Evolutionary conservation across 768 basidiomycete genomes (phyloP).

Genomic region (Daedaleopsis sinensis): DNA sequence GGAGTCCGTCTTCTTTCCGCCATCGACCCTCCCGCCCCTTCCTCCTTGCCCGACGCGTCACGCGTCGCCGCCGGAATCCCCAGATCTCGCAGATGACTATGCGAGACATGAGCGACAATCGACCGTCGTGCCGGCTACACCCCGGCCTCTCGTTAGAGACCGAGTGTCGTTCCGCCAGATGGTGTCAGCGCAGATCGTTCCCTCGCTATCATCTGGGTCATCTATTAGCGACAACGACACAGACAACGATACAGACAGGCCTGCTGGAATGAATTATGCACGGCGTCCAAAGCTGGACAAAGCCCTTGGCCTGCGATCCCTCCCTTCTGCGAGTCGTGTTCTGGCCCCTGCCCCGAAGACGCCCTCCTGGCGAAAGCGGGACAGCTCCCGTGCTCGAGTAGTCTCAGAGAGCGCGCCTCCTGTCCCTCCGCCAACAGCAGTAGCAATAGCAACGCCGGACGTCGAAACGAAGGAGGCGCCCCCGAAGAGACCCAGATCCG

Average conservation of each 20-base stretch:
- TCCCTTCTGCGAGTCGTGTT: background rate
- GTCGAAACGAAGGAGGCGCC: constrained; percentile 3
- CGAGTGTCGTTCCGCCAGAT: background rate
- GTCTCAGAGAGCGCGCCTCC: background rate
- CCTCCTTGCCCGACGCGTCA: too few species aligned
- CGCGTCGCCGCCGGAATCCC: background rate
- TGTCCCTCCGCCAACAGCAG: background rate
- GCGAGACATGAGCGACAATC: background rate
- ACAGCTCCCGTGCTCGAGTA: background rate
- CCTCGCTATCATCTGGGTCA: background rate
- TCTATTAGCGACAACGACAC: background rate
- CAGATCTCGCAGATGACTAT: background rate
- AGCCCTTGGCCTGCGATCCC: constrained; percentile 9
- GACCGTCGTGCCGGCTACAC: background rate
- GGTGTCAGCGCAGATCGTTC: background rate
- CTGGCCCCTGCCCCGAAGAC: background rate
- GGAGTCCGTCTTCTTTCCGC: background rate
- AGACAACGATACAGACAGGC: background rate
- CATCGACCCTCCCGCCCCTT: background rate
- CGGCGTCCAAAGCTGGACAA: constrained; percentile 15
- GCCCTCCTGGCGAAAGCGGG: background rate
- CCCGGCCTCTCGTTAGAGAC: background rate
- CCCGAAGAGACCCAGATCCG: constrained; percentile 5
- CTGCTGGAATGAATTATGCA: constrained; percentile 4
- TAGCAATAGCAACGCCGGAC: background rate